Evolutionary conservation across 495 filamentous ascomycete genomes (phyloP).

Genomic region (Penicillium verhagenii): DNA sequence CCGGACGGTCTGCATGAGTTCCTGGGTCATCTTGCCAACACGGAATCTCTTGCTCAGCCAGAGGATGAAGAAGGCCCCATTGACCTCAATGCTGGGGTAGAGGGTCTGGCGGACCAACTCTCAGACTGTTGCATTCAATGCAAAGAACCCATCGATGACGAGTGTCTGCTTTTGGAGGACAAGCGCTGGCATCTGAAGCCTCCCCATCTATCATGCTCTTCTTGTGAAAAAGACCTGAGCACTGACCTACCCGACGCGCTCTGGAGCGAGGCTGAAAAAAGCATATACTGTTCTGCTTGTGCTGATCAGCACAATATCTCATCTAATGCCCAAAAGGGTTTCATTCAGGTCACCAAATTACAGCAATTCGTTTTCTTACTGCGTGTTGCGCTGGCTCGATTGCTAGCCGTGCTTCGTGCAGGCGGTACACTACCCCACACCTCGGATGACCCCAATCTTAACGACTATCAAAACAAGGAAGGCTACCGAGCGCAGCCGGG

Average conservation of each 20-base stretch:
- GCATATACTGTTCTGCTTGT: slow-evolving; percentile 69
- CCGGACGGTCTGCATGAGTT: slow-evolving; percentile 76
- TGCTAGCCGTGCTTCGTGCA: slow-evolving; percentile 80
- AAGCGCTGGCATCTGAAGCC: slow-evolving; percentile 75
- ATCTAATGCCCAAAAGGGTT: slow-evolving; percentile 51
- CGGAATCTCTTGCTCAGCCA: slow-evolving; percentile 61
- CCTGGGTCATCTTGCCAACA: slow-evolving; percentile 72
- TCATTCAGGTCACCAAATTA: slow-evolving; percentile 71
- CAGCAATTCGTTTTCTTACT: slow-evolving; percentile 93
- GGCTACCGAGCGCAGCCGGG: slow-evolving; percentile 51
- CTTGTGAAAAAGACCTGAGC: slow-evolving; percentile 72
- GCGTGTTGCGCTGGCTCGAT: slow-evolving; percentile 83
- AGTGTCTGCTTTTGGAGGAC: slow-evolving; percentile 71
- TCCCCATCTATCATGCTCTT: slow-evolving; percentile 70
- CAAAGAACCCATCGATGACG: slow-evolving; percentile 88
- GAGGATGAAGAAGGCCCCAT: slow-evolving; percentile 67
- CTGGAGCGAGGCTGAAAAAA: slow-evolving; percentile 63
- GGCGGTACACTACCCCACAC: slow-evolving; percentile 76
- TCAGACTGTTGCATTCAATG: slow-evolving; percentile 82
- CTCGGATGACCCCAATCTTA: slow-evolving; percentile 69
- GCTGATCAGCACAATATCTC: slow-evolving; percentile 46
- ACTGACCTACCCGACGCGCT: slow-evolving; percentile 60
- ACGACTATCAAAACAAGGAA: slow-evolving; percentile 65
- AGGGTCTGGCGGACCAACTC: slow-evolving; percentile 68
- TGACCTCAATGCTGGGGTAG: slow-evolving; percentile 70